phyloP scores from a whole-genome alignment of 352 stramenopile species.

The Phytopythium boreale region DNA sequence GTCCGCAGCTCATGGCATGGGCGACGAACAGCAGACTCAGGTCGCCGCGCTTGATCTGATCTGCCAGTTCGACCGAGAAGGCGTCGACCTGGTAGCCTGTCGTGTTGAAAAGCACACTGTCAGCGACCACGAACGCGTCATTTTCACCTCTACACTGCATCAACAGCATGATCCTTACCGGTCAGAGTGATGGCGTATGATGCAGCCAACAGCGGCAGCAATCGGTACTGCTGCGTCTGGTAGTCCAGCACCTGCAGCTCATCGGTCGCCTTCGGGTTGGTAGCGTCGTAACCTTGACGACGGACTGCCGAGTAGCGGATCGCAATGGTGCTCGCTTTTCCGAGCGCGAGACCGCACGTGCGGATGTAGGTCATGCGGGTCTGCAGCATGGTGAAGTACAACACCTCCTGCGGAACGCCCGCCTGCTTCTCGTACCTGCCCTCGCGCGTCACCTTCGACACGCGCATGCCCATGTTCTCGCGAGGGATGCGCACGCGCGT shows the following conservation, averaged over 20 bases:
- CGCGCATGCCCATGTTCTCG: slow-evolving; percentile 65
- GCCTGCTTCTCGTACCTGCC: slow-evolving; percentile 65
- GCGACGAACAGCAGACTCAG: slow-evolving; percentile 41
- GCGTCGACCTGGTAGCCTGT: slow-evolving; percentile 47
- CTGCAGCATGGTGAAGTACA: slow-evolving; percentile 85
- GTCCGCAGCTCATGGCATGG: slow-evolving; percentile 59
- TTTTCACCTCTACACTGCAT: not conserved
- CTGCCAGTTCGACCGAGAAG: slow-evolving; percentile 39
- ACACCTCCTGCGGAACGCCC: slow-evolving; percentile 39
- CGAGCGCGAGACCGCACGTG: slow-evolving; percentile 49
- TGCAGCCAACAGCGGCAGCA: slow-evolving; percentile 90
- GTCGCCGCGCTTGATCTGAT: slow-evolving; percentile 41
- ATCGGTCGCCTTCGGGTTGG: slow-evolving; percentile 36
- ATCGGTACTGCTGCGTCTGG: slow-evolving; percentile 93
- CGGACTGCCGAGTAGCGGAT: slow-evolving; percentile 94
- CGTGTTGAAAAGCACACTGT: not conserved
- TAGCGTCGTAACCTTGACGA: slow-evolving; percentile 79
- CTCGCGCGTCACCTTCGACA: slow-evolving; percentile 48
- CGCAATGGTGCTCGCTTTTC: slow-evolving; percentile 89
- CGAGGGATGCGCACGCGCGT: slow-evolving; percentile 56
- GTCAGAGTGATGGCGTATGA: slow-evolving; percentile 89
- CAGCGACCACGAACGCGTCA: not conserved
- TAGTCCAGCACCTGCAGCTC: slow-evolving; percentile 95
- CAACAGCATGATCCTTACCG: slow-evolving; percentile 14
- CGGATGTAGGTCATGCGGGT: slow-evolving; percentile 70